Evolutionary conservation across 495 filamentous ascomycete genomes (phyloP).

Genomic region (Bryoglossum gracile): DNA sequence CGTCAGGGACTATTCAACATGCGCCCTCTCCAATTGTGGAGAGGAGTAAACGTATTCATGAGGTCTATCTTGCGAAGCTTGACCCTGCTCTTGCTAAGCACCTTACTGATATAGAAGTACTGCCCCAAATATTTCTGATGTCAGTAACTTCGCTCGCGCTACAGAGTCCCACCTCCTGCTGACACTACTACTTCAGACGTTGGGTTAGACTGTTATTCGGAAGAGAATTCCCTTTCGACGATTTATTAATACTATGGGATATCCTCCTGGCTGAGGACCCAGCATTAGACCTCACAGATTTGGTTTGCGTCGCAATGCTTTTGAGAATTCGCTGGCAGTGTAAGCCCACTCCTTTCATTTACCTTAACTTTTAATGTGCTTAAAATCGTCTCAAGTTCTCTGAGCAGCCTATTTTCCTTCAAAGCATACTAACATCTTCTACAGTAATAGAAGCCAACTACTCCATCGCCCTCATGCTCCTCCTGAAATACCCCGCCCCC

Average conservation of each 20-base stretch:
- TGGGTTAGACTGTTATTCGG: slow-evolving; percentile 95
- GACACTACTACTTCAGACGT: slow-evolving; percentile 44
- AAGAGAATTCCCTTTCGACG: slow-evolving; percentile 83
- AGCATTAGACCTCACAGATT: slow-evolving; percentile 71
- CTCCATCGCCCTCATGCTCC: slow-evolving; percentile 68
- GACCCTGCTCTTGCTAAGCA: slow-evolving; percentile 80
- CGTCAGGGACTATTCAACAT: slow-evolving; percentile 25
- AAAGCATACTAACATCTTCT: slow-evolving; percentile 1
- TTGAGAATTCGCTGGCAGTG: slow-evolving; percentile 85
- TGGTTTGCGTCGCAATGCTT: slow-evolving; percentile 90
- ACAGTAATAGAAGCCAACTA: slow-evolving; percentile 81
- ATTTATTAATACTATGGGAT: slow-evolving; percentile 84
- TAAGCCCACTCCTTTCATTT: too few species aligned
- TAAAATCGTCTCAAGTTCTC: too few species aligned
- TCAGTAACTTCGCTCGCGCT: slow-evolving; percentile 36
- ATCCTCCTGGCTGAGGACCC: slow-evolving; percentile 83
- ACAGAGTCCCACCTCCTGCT: background rate
- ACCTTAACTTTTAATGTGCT: too few species aligned
- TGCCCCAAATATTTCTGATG: slow-evolving; percentile 97
- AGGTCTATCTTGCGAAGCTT: slow-evolving; percentile 64
- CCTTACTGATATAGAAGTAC: slow-evolving; percentile 73
- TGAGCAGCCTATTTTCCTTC: background rate
- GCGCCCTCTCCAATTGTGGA: slow-evolving; percentile 71
- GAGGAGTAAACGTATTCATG: slow-evolving; percentile 78
- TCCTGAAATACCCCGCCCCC: slow-evolving; percentile 75